phyloP scores from a whole-genome alignment of 495 filamentous ascomycete genomes.

The Hypoxylon subgilvum region DNA sequence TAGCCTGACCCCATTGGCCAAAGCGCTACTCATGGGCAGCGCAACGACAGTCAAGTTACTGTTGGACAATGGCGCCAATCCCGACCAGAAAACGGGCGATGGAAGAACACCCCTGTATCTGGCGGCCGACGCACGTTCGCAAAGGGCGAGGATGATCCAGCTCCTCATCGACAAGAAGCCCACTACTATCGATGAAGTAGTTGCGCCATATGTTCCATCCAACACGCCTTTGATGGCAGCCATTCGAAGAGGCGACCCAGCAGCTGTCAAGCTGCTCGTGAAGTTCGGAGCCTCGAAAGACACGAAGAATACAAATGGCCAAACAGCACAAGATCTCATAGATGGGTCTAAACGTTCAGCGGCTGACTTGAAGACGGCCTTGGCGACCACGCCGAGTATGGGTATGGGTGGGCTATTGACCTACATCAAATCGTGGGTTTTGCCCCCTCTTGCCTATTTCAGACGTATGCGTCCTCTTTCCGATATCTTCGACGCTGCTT shows the following conservation, averaged over 20 bases:
- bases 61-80: slow-evolving; percentile 21
- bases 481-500: too few species aligned
- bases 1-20: slow-evolving; percentile 16
- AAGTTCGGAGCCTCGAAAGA: neutral
- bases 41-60: slow-evolving; percentile 17
- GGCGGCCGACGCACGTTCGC: slow-evolving; percentile 10
- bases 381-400: too few species aligned
- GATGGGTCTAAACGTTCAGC: too few species aligned
- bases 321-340: too few species aligned
- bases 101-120: slow-evolving; percentile 20
- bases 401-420: too few species aligned
- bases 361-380: too few species aligned
- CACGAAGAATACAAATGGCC: too few species aligned
- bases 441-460: too few species aligned
- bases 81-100: slow-evolving; percentile 18
- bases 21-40: slow-evolving; percentile 14
- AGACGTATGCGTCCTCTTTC: too few species aligned
- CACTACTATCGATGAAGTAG: slow-evolving; percentile 3
- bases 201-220: too few species aligned
- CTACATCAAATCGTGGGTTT: too few species aligned
- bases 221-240: too few species aligned
- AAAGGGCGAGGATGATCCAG: slow-evolving; percentile 11
- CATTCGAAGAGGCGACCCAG: neutral
- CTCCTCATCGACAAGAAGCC: slow-evolving; percentile 17
- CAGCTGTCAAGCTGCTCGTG: slow-evolving; percentile 14